A percentile compares a stretch with the other conserved stretches of the same genome.
Evolutionary conservation across 768 basidiomycete species (phyloP).

Genomic region (Tricholoma sp.): DNA sequence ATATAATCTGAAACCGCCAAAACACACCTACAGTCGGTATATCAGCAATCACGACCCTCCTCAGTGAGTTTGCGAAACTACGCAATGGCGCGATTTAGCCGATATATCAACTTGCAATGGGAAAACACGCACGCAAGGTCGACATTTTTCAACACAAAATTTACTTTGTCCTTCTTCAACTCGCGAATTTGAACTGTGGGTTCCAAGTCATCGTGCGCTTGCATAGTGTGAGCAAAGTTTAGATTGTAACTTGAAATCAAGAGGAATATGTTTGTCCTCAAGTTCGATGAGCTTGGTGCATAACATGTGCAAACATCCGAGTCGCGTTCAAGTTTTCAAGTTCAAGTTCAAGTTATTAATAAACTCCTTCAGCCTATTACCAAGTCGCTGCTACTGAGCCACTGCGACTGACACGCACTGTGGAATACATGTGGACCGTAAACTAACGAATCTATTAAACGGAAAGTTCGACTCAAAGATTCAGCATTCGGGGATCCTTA

Average conservation of each 20-base stretch:
- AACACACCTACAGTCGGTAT: conserved; percentile 89
- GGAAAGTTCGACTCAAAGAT: too few species aligned
- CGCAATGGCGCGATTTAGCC: conserved; percentile 1
- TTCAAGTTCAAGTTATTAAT: too few species aligned
- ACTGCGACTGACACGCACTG: too few species aligned
- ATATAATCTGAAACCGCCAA: neutral
- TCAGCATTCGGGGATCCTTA: too few species aligned
- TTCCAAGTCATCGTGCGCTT: conserved; percentile 43
- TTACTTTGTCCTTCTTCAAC: conserved; percentile 78
- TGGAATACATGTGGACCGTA: too few species aligned
- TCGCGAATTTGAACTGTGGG: conserved; percentile 81
- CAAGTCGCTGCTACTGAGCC: too few species aligned
- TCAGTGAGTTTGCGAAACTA: conserved; percentile 91
- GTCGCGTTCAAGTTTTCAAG: too few species aligned
- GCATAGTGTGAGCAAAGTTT: conserved; percentile 21
- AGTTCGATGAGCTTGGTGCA: neutral
- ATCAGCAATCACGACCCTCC: conserved; percentile 94
- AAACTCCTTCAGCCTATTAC: too few species aligned
- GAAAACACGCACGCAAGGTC: conserved; percentile 75
- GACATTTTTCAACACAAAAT: conserved; percentile 93
- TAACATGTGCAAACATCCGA: too few species aligned
- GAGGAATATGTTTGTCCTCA: neutral
- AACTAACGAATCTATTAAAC: too few species aligned
- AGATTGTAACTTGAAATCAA: neutral
- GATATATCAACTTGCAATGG: conserved; percentile 1